Base-by-base conservation (phyloP, 371 early-diverging fungal species). In the Pancytospora philotis region DNA sequence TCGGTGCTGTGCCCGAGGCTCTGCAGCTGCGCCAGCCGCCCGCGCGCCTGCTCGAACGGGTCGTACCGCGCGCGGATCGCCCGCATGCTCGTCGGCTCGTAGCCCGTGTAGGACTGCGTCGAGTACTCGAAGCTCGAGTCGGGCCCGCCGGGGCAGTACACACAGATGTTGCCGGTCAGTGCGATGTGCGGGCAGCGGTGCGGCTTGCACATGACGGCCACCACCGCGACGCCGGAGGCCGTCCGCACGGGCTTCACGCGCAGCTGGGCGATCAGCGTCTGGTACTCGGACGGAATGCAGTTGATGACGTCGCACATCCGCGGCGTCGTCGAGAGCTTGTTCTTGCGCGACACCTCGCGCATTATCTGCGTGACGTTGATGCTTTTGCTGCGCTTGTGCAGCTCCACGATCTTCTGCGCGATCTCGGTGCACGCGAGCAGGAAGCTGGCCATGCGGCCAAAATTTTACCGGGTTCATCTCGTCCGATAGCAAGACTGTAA, bases 181-280 rank as follows among this genome's bases (percentile, higher is more conserved):
- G 98, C 96, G 78, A 98, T 96, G 76, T 98, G 99, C 41, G 99
- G 99, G 74, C 99, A 98, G 69, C 99, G 81, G 79, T 98, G 99
- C 36, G 99, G 99, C 80, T 97, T 98, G 83, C 96, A 95, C 99
- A 98, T 98, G 30, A 98, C 97, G 36, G 99, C 99, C 0, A 98
- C 97, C 3, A 98, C 94, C 35, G 98, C 98, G 69, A 91, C 90
- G 58, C 97, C 97, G 27, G 91, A 91, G 0, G 97, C 97, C 0
- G 99, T 96, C 72, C 99, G 84, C 52, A 98, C 86, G 10, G 99
- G 98, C 81, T 95, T 96, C 38, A 94, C 96, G 70, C 88, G 86
- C 8, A 98, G 83, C 63, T 85, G 84, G 0, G 92, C 89, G 37
- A 95, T 82, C 8, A 98, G 83, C 31, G 82, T 83, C 60, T 85